Evolutionary conservation across 306 rosid species (phyloP), one percentile per base, ranked within the genome.

Genomic region (Rubus idaeus): DNA sequence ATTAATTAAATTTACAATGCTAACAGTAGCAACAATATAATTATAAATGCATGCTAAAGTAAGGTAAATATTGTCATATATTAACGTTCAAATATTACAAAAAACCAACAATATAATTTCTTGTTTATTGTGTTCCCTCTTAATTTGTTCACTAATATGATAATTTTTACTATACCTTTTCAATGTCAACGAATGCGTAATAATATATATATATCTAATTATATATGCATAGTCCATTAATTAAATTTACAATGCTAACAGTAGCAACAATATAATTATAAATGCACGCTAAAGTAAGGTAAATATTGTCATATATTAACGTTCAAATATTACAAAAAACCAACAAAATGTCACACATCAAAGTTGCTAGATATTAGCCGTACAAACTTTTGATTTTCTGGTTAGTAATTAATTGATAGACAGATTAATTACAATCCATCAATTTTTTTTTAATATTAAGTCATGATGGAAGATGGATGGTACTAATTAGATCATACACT

Each of bases 401-500:
- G 77, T 74, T 74, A 74, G 68, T 42, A 39, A 8, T 21, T 60
- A 67, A 44, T 58, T 9, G 70, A 64, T 64, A 23, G 53, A 74
- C 26, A 23, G 10, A 57, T 42, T 17, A 46, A 61, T 60, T 50
- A 47, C 11, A 42, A 39, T 64, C 70, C 70, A 64, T 18, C 26
- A 64, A 64, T 64, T 6, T 37, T 2, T 45, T 45, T 40, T 16
- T 17, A 63, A 37, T 39, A 64, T 64, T 8, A 64, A 64, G 70
- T 64, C 35, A 71, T 37, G 46, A 4, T 30, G 18, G 49, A 71
- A 18, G 46, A 4, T 30, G 18, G 49, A 35, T 50, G 74, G 50
- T 39, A 35, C 58, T 1, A 57, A 20, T 52, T 41, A 11, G 4
- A 42, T 88, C 84, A 93, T 51, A 79, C 98, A 60, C 77, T 84